Evolutionary conservation across 202 grass and related monocot genomes (phyloP).

Genomic region (Panicum virgatum): DNA sequence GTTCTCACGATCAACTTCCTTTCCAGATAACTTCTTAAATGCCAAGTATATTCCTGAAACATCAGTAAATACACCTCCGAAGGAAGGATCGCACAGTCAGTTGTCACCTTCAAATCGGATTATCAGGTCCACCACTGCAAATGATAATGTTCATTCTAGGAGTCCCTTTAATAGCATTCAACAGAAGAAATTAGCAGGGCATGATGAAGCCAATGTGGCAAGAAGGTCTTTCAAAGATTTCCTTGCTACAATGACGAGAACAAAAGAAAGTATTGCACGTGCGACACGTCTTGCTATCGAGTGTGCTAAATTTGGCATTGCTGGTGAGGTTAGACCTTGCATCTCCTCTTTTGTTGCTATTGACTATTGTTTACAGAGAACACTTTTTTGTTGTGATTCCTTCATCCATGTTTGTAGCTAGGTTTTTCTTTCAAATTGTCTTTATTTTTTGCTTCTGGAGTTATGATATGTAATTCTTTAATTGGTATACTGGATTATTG

Average conservation of each 20-base stretch:
- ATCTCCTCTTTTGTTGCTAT: slow-evolving; percentile 12
- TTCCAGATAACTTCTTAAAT: slow-evolving; percentile 67
- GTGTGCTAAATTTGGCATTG: slow-evolving; percentile 90
- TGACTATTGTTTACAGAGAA: neutral
- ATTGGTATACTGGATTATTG: slow-evolving; percentile 8
- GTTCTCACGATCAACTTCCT: slow-evolving; percentile 70
- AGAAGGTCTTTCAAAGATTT: slow-evolving; percentile 79
- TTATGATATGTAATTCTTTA: slow-evolving; percentile 13
- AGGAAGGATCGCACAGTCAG: slow-evolving; percentile 54
- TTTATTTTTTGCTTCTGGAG: slow-evolving; percentile 43
- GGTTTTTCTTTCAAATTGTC: slow-evolving; percentile 25
- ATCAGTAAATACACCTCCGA: slow-evolving; percentile 46
- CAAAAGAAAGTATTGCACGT: slow-evolving; percentile 93
- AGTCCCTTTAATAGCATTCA: slow-evolving; percentile 50
- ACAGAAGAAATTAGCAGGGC: slow-evolving; percentile 47
- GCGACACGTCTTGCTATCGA: slow-evolving; percentile 96
- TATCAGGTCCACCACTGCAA: slow-evolving; percentile 40
- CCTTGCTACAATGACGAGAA: slow-evolving; percentile 71
- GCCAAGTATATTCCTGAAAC: slow-evolving; percentile 51
- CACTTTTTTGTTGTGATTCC: slow-evolving; percentile 7
- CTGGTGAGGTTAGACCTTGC: slow-evolving; percentile 80
- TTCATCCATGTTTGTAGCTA: slow-evolving; percentile 2
- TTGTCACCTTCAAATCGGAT: slow-evolving; percentile 48
- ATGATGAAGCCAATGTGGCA: slow-evolving; percentile 67
- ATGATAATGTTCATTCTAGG: slow-evolving; percentile 44